phyloP scores from a whole-genome alignment of 164 flowering plant genomes.

The Akebia trifoliata region DNA sequence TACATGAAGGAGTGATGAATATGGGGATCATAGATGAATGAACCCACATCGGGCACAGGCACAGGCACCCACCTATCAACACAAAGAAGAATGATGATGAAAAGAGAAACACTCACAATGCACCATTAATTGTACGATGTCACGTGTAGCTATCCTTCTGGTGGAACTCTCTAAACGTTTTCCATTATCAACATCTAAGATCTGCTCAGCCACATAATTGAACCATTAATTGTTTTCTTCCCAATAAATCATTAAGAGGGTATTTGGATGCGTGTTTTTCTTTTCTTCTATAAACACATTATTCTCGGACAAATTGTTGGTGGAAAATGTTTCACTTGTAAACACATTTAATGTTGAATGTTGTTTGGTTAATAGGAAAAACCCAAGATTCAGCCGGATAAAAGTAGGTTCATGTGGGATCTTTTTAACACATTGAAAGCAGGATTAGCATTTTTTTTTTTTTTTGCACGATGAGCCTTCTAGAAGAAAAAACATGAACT shows the following conservation, averaged over 20 bases:
- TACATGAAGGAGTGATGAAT: too few species aligned
- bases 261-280: neutral
- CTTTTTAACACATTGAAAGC: neutral
- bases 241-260: neutral
- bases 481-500: too few species aligned
- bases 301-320: too few species aligned
- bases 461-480: too few species aligned
- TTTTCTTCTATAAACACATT: neutral
- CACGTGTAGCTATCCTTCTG: slow-evolving; percentile 61
- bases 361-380: too few species aligned
- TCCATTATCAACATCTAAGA: slow-evolving; percentile 87
- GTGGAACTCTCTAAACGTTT: slow-evolving; percentile 55
- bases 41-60: neutral
- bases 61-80: neutral
- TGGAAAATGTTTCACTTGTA: too few species aligned
- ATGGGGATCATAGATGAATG: too few species aligned
- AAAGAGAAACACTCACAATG: slow-evolving; percentile 41
- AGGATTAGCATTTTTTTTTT: too few species aligned
- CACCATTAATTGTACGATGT: slow-evolving; percentile 63
- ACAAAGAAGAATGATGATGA: too few species aligned
- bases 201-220: slow-evolving; percentile 33
- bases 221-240: too few species aligned
- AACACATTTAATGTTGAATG: too few species aligned
- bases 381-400: too few species aligned
- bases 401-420: neutral